Evolutionary conservation across 306 rosid genomes (phyloP), one percentile per base, ranked within the genome.

Genomic region (Rosa lucieae): DNA sequence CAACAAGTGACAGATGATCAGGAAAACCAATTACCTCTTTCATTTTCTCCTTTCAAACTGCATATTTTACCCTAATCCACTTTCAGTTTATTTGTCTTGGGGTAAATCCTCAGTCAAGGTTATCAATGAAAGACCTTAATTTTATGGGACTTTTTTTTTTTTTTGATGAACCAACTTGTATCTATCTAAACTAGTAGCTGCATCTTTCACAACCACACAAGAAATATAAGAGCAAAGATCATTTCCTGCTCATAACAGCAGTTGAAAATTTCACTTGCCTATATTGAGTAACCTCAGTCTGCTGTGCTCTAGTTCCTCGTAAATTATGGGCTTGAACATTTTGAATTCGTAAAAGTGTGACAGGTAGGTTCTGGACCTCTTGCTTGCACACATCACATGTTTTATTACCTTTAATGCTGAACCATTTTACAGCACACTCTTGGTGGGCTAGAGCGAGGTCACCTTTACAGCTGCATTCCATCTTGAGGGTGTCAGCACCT

Each of bases 391-490:
- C 95, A 42, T 93, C 98, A 67, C 98, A 93, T 76, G 84, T 91
- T 83, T 88, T 85, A 69, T 91, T 93, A 42, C 98, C 98, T 84
- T 93, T 93, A 17, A 90, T 88, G 83, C 93, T 84, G 84, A 93
- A 93, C 98, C 98, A 93, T 87, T 93, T 91, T 48, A 91, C 71
- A 62, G 88, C 92, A 70, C 97, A 93, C 71, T 87, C 91, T 84
- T 82, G 88, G 83, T 93, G 98, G 9, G 95, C 97, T 76, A 93
- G 80, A 52, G 98, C 94, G 82, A 93, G 97, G 83, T 91, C 98
- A 20, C 98, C 98, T 88, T 85, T 93, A 84, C 98, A 93, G 84
- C 91, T 88, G 73, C 98, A 93, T 79, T 89, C 98, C 90, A 93
- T 77, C 87, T 90, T 91, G 37, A 93, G 86, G 46, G 94, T 90